Conservation (phyloP, 306 rosid genomes). For the Oxytropis ochrocephala region DNA sequence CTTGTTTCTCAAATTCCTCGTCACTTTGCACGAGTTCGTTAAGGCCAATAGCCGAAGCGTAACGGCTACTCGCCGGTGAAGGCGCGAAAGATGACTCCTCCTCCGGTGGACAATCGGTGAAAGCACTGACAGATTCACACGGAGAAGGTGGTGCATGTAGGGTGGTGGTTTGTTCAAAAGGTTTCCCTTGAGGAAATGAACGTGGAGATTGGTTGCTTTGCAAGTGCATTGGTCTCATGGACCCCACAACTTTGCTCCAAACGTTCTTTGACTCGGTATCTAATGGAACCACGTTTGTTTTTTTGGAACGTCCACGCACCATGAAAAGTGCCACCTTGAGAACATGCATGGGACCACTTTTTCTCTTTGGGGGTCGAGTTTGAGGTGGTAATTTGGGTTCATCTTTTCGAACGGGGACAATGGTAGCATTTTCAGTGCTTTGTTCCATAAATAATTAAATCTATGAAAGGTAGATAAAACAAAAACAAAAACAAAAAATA, state of each 20-base stretch:
- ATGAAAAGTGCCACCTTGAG: slow-evolving; percentile 36
- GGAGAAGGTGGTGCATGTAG: neutral
- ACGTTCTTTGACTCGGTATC: slow-evolving; percentile 17
- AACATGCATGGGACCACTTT: slow-evolving; percentile 14
- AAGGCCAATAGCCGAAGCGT: slow-evolving; percentile 48
- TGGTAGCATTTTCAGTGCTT: neutral
- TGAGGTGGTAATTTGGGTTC: neutral
- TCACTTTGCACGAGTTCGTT: slow-evolving; percentile 32
- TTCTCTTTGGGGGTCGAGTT: neutral
- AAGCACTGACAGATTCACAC: neutral
- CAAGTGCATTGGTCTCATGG: slow-evolving; percentile 59
- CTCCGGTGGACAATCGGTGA: neutral
- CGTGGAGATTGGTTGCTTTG: slow-evolving; percentile 25
- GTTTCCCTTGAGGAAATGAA: neutral
- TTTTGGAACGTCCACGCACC: slow-evolving; percentile 35
- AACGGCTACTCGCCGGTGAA: slow-evolving; percentile 19
- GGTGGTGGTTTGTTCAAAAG: neutral
- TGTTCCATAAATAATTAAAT: slow-evolving; percentile 19
- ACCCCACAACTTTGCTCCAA: slow-evolving; percentile 44
- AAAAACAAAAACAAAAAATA: neutral
- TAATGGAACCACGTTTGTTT: neutral
- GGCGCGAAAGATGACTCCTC: neutral
- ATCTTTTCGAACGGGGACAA: neutral
- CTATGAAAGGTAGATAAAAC: too few relatives aligned
- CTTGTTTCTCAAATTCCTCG: neutral